These are phyloP conservation scores for Neurospora tetrasperma DNA, from an alignment of 495 filamentous ascomycete species.

Conservation along the genomic window DNA sequence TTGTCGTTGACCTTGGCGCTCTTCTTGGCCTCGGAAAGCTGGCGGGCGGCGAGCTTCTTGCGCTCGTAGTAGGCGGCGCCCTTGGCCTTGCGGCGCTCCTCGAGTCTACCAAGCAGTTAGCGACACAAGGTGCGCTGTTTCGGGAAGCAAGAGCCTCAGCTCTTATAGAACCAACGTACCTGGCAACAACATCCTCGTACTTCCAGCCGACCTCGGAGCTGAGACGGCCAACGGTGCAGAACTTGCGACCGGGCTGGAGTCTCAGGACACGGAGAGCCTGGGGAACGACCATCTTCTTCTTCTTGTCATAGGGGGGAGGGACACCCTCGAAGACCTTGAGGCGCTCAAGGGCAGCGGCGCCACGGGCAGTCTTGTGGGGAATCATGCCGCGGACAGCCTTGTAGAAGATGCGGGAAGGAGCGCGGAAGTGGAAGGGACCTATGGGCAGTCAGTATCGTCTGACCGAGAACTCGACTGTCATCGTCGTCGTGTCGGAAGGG, in stretches of 20 bases:
- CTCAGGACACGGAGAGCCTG: conserved; percentile 91
- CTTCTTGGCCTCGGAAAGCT: conserved; percentile 85
- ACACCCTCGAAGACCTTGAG: conserved; percentile 99
- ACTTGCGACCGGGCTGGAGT: conserved; percentile 97
- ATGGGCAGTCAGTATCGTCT: conserved; percentile 29
- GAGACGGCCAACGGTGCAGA: conserved; percentile 94
- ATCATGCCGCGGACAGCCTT: conserved; percentile 99
- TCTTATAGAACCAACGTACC: conserved; percentile 49
- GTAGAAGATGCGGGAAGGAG: conserved; percentile 98
- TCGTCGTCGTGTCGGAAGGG: neutral
- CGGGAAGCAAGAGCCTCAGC: neutral
- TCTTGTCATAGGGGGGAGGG: conserved; percentile 97
- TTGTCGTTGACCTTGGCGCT: conserved; percentile 72
- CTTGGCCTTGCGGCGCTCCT: conserved; percentile 99
- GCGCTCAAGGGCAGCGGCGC: conserved; percentile 89
- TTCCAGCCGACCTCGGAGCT: conserved; percentile 99
- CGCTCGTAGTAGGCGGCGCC: conserved; percentile 97
- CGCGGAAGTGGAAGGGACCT: conserved; percentile 99
- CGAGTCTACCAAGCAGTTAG: conserved; percentile 59
- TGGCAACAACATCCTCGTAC: conserved; percentile 96
- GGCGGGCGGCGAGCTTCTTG: conserved; percentile 91
- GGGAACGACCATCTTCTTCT: conserved; percentile 98
- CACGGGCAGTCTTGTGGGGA: conserved; percentile 97
- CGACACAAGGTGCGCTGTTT: conserved; percentile 10
- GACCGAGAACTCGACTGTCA: conserved; percentile 4